Base-by-base conservation (phyloP, 306 rosid genomes). In the Vachellia collinsii region DNA sequence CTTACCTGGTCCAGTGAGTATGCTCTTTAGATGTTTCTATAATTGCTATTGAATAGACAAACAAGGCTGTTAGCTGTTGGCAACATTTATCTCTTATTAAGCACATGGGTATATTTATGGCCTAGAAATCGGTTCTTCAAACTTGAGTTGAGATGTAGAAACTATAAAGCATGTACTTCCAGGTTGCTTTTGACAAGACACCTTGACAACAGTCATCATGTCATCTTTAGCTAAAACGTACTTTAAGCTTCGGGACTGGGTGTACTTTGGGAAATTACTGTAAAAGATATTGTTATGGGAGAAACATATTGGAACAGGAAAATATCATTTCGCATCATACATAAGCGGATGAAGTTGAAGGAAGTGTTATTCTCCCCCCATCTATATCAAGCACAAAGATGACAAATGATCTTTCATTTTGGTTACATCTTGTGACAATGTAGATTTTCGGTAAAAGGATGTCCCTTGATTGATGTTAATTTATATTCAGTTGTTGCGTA, bases 1-100 rank as follows among this genome's bases (percentile, higher is more conserved):
- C 91, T 87, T 94, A 82, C 99, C 99, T 70, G 99, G 99, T 63
- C 99, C 99, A 17, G 99, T 94, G 86, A 93, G 99, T 91, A 61
- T 81, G 77, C 75, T 88, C 48, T 70, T 70, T 80, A 25, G 81
- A 74, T 81, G 29, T 42, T 64, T 41, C 43, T 75, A 5, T 23
- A 46, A 22, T 80, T 63, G 23, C 39, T 48, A 58, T 70, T 66
- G 67, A 17, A 11, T 61, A 43, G 46, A 51, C 41, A 62, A 34
- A 23, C 7, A 41, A 16, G 19, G 43, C 37, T 62, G 3, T n/a
- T 19, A 14, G 11, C 54, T 50, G 17, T n/a, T 64, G 43, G 65
- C 50, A 50, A 70, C 59, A 9, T 29, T 4, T 72, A 70, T 65
- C 53, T 42, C 20, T 23, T 51, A 11, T 65, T 79, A 59, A 39